These are phyloP conservation scores for Penicillium vulpinum DNA, from an alignment of 2,329 filamentous ascomycete genomes.

Conservation along the genomic window DNA sequence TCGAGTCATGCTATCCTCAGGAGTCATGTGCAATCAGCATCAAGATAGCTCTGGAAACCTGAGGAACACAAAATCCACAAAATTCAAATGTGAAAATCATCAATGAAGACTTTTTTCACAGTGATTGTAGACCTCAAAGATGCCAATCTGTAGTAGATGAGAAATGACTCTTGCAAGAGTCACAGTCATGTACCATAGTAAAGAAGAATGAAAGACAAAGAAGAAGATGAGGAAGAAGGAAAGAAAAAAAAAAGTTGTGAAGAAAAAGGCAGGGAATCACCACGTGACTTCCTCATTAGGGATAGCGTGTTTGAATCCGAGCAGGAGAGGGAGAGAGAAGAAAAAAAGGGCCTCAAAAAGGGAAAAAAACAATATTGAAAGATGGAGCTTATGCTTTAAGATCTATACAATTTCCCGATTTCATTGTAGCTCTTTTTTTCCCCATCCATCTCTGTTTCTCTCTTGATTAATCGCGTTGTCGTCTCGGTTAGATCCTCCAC, in stretches of 20 bases:
- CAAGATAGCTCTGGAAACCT: constrained; percentile 1
- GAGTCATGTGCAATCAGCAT: constrained; percentile 2
- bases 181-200: background rate
- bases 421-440: background rate
- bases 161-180: background rate
- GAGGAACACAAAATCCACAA: background rate
- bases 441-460: background rate
- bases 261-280: constrained; percentile 19
- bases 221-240: constrained; percentile 20
- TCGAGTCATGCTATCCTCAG: constrained; percentile 3
- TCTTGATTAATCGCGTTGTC: constrained; percentile 11
- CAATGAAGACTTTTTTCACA: background rate
- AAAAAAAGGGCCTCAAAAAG: constrained; percentile 5
- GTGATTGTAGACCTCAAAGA: background rate
- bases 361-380: background rate
- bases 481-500: constrained; percentile 26
- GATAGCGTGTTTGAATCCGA: constrained; percentile 20
- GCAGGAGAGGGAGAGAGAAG: background rate
- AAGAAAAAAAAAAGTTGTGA: constrained; percentile 8
- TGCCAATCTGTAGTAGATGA: background rate
- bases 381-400: constrained; percentile 5
- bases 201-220: constrained; percentile 12
- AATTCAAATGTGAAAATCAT: background rate
- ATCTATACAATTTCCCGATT: background rate
- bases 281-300: constrained; percentile 20